Base-by-base conservation (phyloP, 208 protist species). In the Leishmania gerbilli region DNA sequence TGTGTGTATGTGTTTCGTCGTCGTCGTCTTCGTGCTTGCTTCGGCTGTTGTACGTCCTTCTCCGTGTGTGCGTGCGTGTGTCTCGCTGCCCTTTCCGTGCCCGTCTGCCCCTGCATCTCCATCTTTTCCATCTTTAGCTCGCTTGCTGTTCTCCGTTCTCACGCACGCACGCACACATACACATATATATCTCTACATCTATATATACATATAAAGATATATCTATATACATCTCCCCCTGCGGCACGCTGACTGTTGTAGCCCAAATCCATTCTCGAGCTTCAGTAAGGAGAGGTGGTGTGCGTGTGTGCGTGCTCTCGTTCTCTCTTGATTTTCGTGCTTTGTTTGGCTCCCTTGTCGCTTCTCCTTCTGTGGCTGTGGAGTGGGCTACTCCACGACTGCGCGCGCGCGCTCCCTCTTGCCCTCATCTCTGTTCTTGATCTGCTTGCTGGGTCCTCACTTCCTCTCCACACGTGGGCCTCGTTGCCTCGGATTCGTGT, bases 1-100 rank as follows among this genome's bases (percentile, higher is more conserved):
- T 15, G 49, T 8, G 49, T 19, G 68, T 19, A 13, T 13, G 51
- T 55, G 51, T 13, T 8, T 55, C 0, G 51, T 55, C 3, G 15
- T 13, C 8, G 19, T 45, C 34, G 13, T 56, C 21, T 55, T 11
- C 49, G 40, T 75, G 27, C 40, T 56, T 75, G 71, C 71, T 56
- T 45, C 71, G 62, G 69, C 21, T 78, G 17, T 53, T 65, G 55
- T 60, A 85, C 55, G 76, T 72, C n/a, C 69, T 37, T 76, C 81
- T 71, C 58, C 58, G 76, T 71, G 45, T 77, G 47, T 19, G 37
- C 13, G 21, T 68, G 11, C 13, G 9, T 34, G 34, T 34, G 1
- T 13, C 9, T 40, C 11, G 21, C 17, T 68, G 62, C 27, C 6
- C 62, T 19, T 40, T 68, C 31, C 31, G 9, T 31, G 58, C 15